Evolutionary conservation across 2,329 filamentous ascomycete species (phyloP).

Genomic region (Diaporthe sp.): DNA sequence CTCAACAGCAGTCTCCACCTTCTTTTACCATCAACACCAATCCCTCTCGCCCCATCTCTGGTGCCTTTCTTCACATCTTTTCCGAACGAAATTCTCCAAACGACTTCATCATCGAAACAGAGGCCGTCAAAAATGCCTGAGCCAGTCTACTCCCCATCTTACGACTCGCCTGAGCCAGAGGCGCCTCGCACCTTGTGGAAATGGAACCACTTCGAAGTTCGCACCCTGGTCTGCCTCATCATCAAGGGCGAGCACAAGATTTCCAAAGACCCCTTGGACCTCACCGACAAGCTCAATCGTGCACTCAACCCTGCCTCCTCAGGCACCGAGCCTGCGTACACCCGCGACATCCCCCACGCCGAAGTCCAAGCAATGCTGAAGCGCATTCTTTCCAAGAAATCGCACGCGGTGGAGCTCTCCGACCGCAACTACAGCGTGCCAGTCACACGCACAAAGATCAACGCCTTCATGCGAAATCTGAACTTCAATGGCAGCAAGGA

Average conservation of each 20-base stretch:
- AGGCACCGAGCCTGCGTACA: not conserved
- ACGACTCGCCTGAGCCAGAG: slow-evolving; percentile 18
- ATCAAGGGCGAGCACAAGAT: slow-evolving; percentile 34
- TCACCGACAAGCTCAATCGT: slow-evolving; percentile 34
- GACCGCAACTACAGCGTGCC: not conserved
- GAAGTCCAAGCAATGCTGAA: slow-evolving; percentile 35
- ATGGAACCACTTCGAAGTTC: slow-evolving; percentile 38
- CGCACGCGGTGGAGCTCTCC: slow-evolving; percentile 32
- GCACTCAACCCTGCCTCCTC: slow-evolving; percentile 36
- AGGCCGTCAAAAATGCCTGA: not conserved
- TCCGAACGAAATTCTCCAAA: not conserved
- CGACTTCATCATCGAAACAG: not conserved
- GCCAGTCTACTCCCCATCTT: slow-evolving; percentile 1
- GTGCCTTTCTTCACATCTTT: no score
- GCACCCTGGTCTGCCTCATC: slow-evolving; percentile 36
- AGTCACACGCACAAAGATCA: slow-evolving; percentile 28
- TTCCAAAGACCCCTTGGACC: slow-evolving; percentile 24
- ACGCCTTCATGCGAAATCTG: slow-evolving; percentile 35
- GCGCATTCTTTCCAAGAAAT: slow-evolving; percentile 36
- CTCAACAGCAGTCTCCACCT: not conserved
- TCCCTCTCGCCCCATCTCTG: not conserved
- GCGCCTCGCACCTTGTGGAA: not conserved
- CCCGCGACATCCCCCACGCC: slow-evolving; percentile 32
- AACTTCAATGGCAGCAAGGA: slow-evolving; percentile 29
- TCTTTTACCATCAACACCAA: no score